phyloP scores from a whole-genome alignment of 176 grass and related monocot genomes.

The Alopecurus myosuroides region DNA sequence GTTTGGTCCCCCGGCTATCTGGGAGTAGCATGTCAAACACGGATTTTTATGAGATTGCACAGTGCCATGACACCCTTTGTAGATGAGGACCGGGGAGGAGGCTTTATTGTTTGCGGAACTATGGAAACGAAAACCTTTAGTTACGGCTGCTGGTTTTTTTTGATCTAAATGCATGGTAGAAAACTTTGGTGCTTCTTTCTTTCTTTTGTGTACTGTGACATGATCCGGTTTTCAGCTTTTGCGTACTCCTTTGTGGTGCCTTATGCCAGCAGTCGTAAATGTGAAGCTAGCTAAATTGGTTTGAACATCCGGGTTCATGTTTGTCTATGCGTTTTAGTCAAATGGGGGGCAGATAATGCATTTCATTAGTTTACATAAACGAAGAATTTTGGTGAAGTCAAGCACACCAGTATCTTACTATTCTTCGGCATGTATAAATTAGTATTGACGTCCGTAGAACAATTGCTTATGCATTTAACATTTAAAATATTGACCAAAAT shows the following conservation, averaged over 20 bases:
- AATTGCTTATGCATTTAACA: not conserved
- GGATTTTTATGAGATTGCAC: conserved; percentile 52
- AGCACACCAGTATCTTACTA: not conserved
- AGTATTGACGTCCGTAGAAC: not conserved
- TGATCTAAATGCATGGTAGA: conserved; percentile 2
- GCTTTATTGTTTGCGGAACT: conserved; percentile 42
- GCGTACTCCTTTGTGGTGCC: not conserved
- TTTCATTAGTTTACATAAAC: not conserved
- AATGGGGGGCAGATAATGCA: not conserved
- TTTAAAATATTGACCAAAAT: not conserved
- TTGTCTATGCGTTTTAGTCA: not conserved
- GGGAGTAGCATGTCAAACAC: conserved; percentile 49
- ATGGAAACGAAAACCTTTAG: conserved; percentile 22
- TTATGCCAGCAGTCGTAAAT: not conserved
- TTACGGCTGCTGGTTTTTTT: not conserved
- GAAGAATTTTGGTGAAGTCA: not conserved
- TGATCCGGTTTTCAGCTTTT: conserved; percentile 14
- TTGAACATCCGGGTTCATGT: not conserved
- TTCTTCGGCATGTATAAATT: too few relatives aligned
- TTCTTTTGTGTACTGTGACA: not conserved
- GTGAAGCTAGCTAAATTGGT: not conserved
- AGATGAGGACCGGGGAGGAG: conserved; percentile 32
- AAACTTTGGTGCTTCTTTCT: not conserved
- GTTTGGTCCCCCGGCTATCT: conserved; percentile 57
- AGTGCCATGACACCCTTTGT: conserved; percentile 15